Evolutionary conservation across 208 protist genomes (phyloP).

Genomic region (Naegleria gruberi): DNA sequence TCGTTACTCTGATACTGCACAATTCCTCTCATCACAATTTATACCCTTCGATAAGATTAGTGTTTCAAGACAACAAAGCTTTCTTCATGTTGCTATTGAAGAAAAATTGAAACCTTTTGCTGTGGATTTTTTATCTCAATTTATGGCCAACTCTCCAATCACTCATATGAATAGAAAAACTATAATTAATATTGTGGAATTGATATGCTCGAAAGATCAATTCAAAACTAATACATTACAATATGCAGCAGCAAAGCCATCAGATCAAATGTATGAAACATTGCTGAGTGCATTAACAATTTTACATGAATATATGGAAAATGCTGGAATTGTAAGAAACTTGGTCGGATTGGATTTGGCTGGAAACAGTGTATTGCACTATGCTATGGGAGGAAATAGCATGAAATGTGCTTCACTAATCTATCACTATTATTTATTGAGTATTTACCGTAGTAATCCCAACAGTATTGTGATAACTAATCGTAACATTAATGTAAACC

Average conservation of each 20-base stretch:
- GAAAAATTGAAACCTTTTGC: neutral
- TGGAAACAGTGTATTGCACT: neutral
- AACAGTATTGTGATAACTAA: neutral
- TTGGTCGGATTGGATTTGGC: neutral
- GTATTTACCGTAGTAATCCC: neutral
- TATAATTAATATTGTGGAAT: neutral
- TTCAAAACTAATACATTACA: neutral
- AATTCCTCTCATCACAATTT: neutral
- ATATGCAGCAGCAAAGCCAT: neutral
- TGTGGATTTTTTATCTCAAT: neutral
- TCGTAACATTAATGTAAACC: neutral
- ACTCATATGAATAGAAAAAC: neutral
- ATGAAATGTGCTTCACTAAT: neutral
- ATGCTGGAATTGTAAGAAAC: neutral
- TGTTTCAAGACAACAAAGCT: neutral
- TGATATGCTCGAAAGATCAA: neutral
- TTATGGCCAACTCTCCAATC: neutral
- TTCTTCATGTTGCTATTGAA: neutral
- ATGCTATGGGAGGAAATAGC: neutral
- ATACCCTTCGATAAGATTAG: neutral
- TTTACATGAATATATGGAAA: neutral
- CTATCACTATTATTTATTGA: neutral
- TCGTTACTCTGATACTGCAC: neutral
- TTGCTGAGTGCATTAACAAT: neutral
- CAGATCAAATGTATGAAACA: neutral